Base-by-base conservation (phyloP, 768 basidiomycete species). In the Agaricus bisporus region DNA sequence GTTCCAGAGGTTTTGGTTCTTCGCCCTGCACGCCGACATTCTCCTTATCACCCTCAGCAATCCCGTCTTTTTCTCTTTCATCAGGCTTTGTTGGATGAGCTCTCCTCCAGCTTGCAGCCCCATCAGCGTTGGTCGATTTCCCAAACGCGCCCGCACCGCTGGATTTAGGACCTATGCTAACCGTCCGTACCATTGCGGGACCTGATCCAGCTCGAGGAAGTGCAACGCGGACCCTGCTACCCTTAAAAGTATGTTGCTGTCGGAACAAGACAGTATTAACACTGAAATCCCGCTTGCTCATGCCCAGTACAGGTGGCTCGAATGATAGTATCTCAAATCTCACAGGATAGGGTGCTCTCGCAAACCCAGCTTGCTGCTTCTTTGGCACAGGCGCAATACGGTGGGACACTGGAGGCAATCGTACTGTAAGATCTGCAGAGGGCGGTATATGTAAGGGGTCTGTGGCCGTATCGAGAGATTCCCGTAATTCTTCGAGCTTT, bases 321-420 rank as follows among this genome's bases (percentile, higher is more conserved):
- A 85, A 88, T 2, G 86, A 84, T 26, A 86, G 70, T 25, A 83
- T 76, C 49, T 91, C 88, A 69, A 80, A 76, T 41, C 84, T 79
- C 26, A 78, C 61, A 25, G 67, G 71, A 29, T 66, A 60, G 4
- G 69, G 61, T 15, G 67, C 64, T 48, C 66, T 71, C 49, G 68
- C 75, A 56, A 77, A 75, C 29, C 71, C 58, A 36, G 71, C 63
- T 14, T 80, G 46, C 60, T 84, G 83, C 55, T 70, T 74, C 55
- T 70, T 77, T 38, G 71, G 66, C 12, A 86, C 60, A 8, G 73
- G 67, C 18, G 79, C 80, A 17, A 77, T 59, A 17, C 65, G 60
- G 20, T 63, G 67, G 35, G 76, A 75, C 9, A 64, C 55, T 36
- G 66, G 64, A 5, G 88, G 84, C 8, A 88, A 63, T 29, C 67